Conservation (phyloP, 768 basidiomycete species). For the Mycena filopes region DNA sequence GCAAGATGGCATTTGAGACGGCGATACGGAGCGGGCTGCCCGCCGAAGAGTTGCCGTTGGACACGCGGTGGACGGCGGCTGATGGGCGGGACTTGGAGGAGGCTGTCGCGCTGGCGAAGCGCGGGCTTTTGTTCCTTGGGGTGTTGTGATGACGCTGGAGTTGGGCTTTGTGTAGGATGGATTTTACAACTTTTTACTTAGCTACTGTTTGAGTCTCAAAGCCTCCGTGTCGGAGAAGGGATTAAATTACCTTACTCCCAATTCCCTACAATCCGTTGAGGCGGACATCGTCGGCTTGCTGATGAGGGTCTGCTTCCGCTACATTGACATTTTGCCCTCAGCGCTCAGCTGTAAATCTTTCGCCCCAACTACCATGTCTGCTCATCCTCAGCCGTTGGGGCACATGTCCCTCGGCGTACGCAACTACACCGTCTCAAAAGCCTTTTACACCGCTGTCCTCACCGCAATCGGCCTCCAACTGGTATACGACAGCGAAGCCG, state of each 20-base stretch:
- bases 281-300: neutral
- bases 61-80: slow-evolving; percentile 76
- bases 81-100: slow-evolving; percentile 86
- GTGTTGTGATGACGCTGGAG: slow-evolving; percentile 50
- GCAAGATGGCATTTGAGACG: slow-evolving; percentile 78
- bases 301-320: no score
- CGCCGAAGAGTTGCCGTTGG: slow-evolving; percentile 63
- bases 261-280: no score
- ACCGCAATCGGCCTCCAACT: slow-evolving; percentile 1
- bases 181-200: no score
- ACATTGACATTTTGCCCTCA: no score
- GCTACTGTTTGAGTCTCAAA: no score
- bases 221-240: no score
- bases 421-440: slow-evolving; percentile 11
- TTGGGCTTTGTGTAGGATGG: neutral
- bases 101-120: slow-evolving; percentile 80
- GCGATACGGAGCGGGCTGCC: slow-evolving; percentile 66
- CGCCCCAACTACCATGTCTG: neutral
- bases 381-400: neutral
- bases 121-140: slow-evolving; percentile 86
- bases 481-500: slow-evolving; percentile 10
- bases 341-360: no score
- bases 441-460: slow-evolving; percentile 7
- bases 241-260: no score
- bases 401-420: slow-evolving; percentile 19